phyloP scores from a whole-genome alignment of 1,284 basidiomycete genomes.

The Amylostereum areolatum region DNA sequence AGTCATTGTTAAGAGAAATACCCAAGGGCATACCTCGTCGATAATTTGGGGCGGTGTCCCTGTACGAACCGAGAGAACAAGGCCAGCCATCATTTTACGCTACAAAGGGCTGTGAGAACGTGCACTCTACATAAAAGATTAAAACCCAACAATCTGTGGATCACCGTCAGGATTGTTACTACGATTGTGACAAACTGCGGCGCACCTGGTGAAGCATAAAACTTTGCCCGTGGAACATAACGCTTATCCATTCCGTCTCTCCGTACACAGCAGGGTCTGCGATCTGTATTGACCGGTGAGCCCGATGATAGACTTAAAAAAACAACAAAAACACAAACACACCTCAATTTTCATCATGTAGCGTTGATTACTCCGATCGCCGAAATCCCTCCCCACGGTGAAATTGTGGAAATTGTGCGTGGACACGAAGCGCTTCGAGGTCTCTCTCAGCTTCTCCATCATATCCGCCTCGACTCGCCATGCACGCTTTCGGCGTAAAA shows the following conservation, averaged over 20 bases:
- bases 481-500: conserved; percentile 53
- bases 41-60: conserved; percentile 70
- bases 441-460: conserved; percentile 49
- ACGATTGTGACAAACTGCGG: neutral
- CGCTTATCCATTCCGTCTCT: conserved; percentile 92
- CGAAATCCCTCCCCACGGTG: conserved; percentile 83
- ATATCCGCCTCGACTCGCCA: conserved; percentile 61
- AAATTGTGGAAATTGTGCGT: conserved; percentile 98
- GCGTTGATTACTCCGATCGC: conserved; percentile 76
- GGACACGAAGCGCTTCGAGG: conserved; percentile 67
- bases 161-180: neutral
- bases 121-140: neutral
- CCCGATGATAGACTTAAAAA: conserved; percentile 1
- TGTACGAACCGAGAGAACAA: conserved; percentile 77
- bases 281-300: conserved; percentile 38
- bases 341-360: conserved; percentile 86
- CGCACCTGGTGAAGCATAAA: conserved; percentile 97
- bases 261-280: conserved; percentile 80
- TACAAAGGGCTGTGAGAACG: conserved; percentile 24
- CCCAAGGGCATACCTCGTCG: conserved; percentile 45
- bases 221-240: conserved; percentile 93
- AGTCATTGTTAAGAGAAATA: neutral
- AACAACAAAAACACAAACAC: conserved; percentile 15
- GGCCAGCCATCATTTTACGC: conserved; percentile 96
- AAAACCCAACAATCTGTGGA: conserved; percentile 22